Base-by-base conservation (phyloP, 805 yeast genomes). In the Candida jianshihensis region DNA sequence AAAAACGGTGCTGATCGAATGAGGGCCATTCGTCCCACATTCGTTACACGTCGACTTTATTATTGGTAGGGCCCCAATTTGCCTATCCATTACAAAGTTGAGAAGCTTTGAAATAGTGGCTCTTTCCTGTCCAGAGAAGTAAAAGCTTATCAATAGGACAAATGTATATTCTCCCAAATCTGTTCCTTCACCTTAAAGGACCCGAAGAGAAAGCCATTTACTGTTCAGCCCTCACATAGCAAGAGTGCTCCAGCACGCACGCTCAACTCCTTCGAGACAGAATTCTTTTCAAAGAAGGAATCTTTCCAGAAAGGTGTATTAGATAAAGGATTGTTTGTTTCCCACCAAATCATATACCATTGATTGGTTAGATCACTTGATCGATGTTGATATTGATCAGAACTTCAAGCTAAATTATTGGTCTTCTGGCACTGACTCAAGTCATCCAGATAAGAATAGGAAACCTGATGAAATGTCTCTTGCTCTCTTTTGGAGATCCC, bases 121-220 rank as follows among this genome's bases (percentile, higher is more conserved):
- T 65, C 37, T 67, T 31, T 65, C 35, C 60, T 68, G 30, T 73
- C 73, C 34, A 60, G 75, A 31, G 69, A 70, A 26, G 71, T 81
- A 6, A 54, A 58, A 24, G 73, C 74, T 6, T 57, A 56, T 14
- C 88, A 81, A 55, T 49, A 64, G 24, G 74, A 68, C n/a, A 57
- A 59, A 31, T 48, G 72, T 26, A 64, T 70, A n/a, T 75, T 67
- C 47, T 65, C 67, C 8, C 70, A 81, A 1, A 60, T 70, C 27
- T 64, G 75, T n/a, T 56, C 35, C 5, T 33, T 33, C 16, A 16
- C 27, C 7, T 33, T 27, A 18, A 26, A 33, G 20, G 15, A 15
- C n/a, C 31, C 36, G 6, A 32, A 19, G 13, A 24, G 18, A 13
- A 6, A 13, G 4, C 20, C 30, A n/a, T 5, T 13, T 3, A n/a